Base-by-base conservation (phyloP, 176 grass and related monocot genomes). In the Paspalum notatum region DNA sequence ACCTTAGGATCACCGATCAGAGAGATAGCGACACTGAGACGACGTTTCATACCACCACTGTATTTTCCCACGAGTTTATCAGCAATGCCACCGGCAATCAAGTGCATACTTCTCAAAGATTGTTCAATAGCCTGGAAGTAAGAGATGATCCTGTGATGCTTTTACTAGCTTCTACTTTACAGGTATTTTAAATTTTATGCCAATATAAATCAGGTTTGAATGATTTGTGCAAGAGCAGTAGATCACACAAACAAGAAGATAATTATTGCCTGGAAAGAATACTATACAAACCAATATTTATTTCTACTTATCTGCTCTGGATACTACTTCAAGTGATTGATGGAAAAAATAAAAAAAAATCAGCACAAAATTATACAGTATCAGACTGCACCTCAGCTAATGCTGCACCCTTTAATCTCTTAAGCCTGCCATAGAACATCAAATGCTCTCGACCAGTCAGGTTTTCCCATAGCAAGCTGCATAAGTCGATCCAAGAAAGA, bases 31-130 rank as follows among this genome's bases (percentile, higher is more conserved):
- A 97, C 87, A 32, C 94, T 97, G 20, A 97, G 89, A 48, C 91
- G 86, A 21, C 94, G 87, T 85, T 97, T 93, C 94, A 97, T 97
- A 20, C 94, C 94, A 55, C 94, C 94, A 76, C 94, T 97, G 74
- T 97, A 97, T 71, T 87, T 91, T 12, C 42, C 65, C 16, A 86
- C 86, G 78, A 66, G 91, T 72, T 93, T 97, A 73, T 97, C 94
- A 17, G 83, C 43, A 65, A 97, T 75, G 26, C 89, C 91, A 65
- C 70, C 82, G 24, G 74, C 75, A 75, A 87, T 78, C 20, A 94
- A 60, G 65, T 80, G 79, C 5, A 97, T 89, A 27, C 82, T 93
- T 72, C 86, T 90, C 69, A 97, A 58, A 40, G 94, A 97, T 58
- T 90, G 78, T 66, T 94, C 78, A 14, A 91, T 72, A 14, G 94